Conservation (phyloP, 768 basidiomycete genomes). For the Tylopilus rubrobrunneus region DNA sequence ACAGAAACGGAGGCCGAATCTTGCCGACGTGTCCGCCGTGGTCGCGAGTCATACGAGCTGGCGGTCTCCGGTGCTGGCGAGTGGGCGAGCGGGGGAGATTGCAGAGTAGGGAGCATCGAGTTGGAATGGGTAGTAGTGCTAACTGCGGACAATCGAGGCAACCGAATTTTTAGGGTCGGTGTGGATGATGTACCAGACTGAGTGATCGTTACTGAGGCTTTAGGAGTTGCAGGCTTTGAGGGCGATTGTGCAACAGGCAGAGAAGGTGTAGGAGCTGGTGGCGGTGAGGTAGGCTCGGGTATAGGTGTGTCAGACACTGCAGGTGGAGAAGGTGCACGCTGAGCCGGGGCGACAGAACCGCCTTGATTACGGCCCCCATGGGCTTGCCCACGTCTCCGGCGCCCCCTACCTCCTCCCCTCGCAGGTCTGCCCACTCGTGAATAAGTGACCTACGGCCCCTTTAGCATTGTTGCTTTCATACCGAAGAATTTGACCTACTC, state of each 20-base stretch:
- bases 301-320: slow-evolving; percentile 9
- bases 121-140: slow-evolving; percentile 24
- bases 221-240: slow-evolving; percentile 29
- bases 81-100: slow-evolving; percentile 18
- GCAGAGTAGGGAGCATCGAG: slow-evolving; percentile 14
- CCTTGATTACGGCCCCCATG: slow-evolving; percentile 12
- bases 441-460: slow-evolving; percentile 6
- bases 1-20: slow-evolving; percentile 30
- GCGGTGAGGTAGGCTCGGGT: slow-evolving; percentile 13
- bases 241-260: slow-evolving; percentile 9
- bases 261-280: slow-evolving; percentile 6
- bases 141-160: slow-evolving; percentile 31
- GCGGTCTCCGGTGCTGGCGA: slow-evolving; percentile 23
- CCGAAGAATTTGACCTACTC: slow-evolving; percentile 15
- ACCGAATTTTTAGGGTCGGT: slow-evolving; percentile 33
- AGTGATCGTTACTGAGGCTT: slow-evolving; percentile 33
- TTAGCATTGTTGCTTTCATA: slow-evolving; percentile 2
- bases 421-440: slow-evolving; percentile 13
- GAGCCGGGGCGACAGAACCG: slow-evolving; percentile 3
- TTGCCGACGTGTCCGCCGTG: slow-evolving; percentile 27
- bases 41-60: slow-evolving; percentile 23
- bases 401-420: slow-evolving; percentile 15
- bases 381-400: slow-evolving; percentile 22
- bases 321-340: slow-evolving; percentile 14
- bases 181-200: slow-evolving; percentile 31